These are phyloP conservation scores for Penicillium sp. DNA, from an alignment of 2,329 filamentous ascomycete species.

Conservation along the genomic window DNA sequence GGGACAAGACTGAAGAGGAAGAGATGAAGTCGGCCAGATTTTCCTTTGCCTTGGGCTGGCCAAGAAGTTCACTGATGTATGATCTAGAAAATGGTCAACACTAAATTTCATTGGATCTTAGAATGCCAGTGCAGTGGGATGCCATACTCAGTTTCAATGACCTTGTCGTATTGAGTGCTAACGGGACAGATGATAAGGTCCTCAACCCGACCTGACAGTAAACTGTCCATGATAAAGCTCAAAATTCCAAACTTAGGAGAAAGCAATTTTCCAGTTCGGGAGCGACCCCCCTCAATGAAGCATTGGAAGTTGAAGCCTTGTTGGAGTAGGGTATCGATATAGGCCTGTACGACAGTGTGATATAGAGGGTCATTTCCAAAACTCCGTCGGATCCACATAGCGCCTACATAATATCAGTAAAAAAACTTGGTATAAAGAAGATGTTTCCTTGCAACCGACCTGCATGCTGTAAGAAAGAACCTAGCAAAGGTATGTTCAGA, in stretches of 20 bases:
- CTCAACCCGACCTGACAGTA: conserved; percentile 81
- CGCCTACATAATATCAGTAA: conserved; percentile 50
- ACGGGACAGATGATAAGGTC: conserved; percentile 95
- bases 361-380: conserved; percentile 94
- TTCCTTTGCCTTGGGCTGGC: conserved; percentile 93
- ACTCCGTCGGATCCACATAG: conserved; percentile 91
- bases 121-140: neutral
- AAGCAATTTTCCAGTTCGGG: conserved; percentile 87
- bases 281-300: conserved; percentile 94
- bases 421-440: neutral
- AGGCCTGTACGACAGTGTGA: conserved; percentile 87
- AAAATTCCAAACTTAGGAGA: conserved; percentile 95
- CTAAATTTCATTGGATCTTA: conserved; percentile 8
- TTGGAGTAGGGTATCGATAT: conserved; percentile 88
- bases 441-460: conserved; percentile 44
- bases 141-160: conserved; percentile 81
- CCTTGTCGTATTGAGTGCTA: conserved; percentile 97
- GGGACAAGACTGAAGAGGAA: conserved; percentile 79
- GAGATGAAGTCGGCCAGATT: conserved; percentile 88
- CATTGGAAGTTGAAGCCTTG: conserved; percentile 94
- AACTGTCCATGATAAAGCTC: conserved; percentile 84
- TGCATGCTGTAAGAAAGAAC: conserved; percentile 89
- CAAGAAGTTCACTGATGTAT: conserved; percentile 90
- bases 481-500: conserved; percentile 87
- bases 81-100: conserved; percentile 50